Evolutionary conservation across 2,329 filamentous ascomycete species (phyloP), one percentile per base, ranked within the genome.

Genomic region (Thyridium curvatum): DNA sequence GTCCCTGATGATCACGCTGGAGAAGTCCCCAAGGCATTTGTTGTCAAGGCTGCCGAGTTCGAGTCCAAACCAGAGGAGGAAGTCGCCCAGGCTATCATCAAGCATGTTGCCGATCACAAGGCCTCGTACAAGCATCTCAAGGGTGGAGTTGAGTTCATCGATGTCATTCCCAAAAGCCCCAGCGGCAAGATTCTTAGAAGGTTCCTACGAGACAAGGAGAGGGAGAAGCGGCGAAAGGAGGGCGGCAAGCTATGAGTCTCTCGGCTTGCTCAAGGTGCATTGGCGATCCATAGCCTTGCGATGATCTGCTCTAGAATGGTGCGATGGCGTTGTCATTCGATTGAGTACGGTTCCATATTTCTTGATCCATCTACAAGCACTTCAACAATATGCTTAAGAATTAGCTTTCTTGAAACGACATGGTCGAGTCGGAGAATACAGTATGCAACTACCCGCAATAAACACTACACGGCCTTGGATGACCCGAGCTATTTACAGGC

Each of bases 101-200:
- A 72, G 47, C 78, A 79, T 54, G 79, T 87, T 4, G 69, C 75
- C 53, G 69, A 77, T 35, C 79, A 78, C 59, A 83, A 86, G 56
- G 79, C 83, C 2, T 67, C 74, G 14, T 77, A 85, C 55, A 86
- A 86, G 64, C 79, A 76, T 68, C 65, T 86, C 43, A 76, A 73
- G 52, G 81, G 76, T 41, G 72, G 66, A 1, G 61, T 84, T 3
- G 74, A 79, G 54, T 84, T 84, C 45, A 66, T 83, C 12, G 76
- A 82, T 33, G 68, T 67, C 36, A 77, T 89, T 17, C 84, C 84
- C 12, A 88, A 88, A 70, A 84, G 78, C 52, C 73, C 82, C 0
- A 83, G 77, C 50, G 84, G 84, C 9, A 88, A 88, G 73, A 86
- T 88, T 40, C 58, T 88, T 53, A 68, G 82, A 35, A 66, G 83